These are phyloP conservation scores for Colletotrichum zoysiae DNA, from an alignment of 2,329 filamentous ascomycete genomes.

Conservation along the genomic window DNA sequence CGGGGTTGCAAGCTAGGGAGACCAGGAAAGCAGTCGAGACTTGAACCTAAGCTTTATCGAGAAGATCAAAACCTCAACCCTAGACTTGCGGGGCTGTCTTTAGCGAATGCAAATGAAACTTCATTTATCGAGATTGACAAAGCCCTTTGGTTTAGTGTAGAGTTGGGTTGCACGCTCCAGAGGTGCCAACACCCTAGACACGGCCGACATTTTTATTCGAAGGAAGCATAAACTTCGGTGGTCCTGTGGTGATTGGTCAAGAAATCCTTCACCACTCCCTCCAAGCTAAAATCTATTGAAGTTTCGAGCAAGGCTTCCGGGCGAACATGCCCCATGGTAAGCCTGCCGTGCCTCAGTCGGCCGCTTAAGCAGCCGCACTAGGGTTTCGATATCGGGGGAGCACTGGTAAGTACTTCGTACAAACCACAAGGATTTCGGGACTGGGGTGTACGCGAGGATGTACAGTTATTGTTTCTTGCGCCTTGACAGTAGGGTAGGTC, in stretches of 20 bases:
- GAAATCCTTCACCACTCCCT: neutral
- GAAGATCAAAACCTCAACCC: neutral
- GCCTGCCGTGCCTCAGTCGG: neutral
- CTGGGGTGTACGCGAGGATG: neutral
- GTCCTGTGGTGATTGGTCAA: neutral
- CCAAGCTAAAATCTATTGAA: conserved; percentile 1
- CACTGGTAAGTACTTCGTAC: no score
- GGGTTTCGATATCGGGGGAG: neutral
- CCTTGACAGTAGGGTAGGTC: neutral
- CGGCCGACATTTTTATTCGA: neutral
- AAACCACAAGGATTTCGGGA: neutral
- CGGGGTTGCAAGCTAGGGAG: neutral
- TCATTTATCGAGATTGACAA: neutral
- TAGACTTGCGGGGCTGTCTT: neutral
- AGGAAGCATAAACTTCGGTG: neutral
- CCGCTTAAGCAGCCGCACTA: neutral
- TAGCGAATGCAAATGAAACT: neutral
- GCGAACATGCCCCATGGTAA: neutral
- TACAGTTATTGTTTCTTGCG: neutral
- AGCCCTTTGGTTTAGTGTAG: neutral
- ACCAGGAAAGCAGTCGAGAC: neutral
- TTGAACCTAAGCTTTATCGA: conserved; percentile 1
- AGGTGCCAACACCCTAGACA: neutral
- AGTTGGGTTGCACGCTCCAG: neutral
- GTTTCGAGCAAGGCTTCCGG: neutral